Base-by-base conservation (phyloP, 257 asterid genomes). In the Solanum sejunctum region DNA sequence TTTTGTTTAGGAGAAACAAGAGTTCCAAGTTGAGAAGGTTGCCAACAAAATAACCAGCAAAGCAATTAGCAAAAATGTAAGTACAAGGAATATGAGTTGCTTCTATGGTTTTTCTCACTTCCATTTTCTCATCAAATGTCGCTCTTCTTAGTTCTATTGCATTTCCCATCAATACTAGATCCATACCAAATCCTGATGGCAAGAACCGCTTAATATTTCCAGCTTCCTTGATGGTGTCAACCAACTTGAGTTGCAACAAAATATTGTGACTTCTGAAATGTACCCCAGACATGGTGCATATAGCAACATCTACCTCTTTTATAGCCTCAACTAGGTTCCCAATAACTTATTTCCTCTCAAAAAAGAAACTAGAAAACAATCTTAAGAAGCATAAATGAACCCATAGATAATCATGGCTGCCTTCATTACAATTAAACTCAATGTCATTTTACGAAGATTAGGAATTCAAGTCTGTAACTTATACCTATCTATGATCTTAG, bases 101-200 rank as follows among this genome's bases (percentile, higher is more conserved):
- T 87, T 96, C 91, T 55, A 96, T 89, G 5, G 98, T 97, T 47
- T 89, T 90, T 47, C 99, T 89, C 6, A 94, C 90, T 0, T 0
- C 47, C 98, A 92, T 92, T 57, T 96, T 96, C 93, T 96, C 99
- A 36, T 93, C 98, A 83, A 96, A 94, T 56, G 98, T 90, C 3
- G 92, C 97, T 81, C 94, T 89, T 66, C 98, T 98, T 15, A 98
- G 98, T 84, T 90, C 94, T 4, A 94, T 88, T 0, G 99, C 97
- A 16, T 94, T 15, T 43, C 64, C 92, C 98, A 96, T 94, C 86
- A 84, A 84, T 1, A 97, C 93, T 0, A 95, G 93, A 84, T 96
- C 98, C 85, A 88, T 84, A 1, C 98, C 98, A 52, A 93, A 96
- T 87, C 93, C 98, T 13, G 99, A 93, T 1, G 99, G 99, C 88